These are phyloP conservation scores for Kwoniella dejecticola DNA, from an alignment of 768 basidiomycete genomes.

Conservation along the genomic window DNA sequence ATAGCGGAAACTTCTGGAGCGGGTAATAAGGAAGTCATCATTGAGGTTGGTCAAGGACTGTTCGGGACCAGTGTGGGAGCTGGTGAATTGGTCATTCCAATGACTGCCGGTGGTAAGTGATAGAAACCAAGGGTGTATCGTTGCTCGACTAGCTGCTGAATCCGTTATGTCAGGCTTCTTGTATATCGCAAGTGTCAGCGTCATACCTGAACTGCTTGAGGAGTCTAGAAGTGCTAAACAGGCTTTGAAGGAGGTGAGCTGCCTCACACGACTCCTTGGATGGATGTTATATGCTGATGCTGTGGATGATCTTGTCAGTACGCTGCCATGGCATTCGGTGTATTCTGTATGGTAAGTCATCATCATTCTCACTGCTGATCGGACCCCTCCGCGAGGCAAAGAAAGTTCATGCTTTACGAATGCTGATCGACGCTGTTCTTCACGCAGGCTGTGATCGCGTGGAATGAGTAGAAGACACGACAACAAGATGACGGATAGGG, in stretches of 20 bases:
- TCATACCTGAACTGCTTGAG: conserved; percentile 79
- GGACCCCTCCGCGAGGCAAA: neutral
- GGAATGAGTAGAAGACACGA: conserved; percentile 51
- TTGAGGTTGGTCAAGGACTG: conserved; percentile 74
- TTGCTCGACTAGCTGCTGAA: no score
- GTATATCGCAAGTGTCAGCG: conserved; percentile 90
- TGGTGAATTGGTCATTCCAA: conserved; percentile 72
- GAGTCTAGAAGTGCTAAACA: conserved; percentile 86
- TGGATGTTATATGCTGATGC: conserved; percentile 11
- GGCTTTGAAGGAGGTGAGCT: conserved; percentile 80
- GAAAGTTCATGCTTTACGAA: neutral
- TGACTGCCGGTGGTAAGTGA: conserved; percentile 52
- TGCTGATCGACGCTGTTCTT: neutral
- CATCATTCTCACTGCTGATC: neutral
- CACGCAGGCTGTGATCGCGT: conserved; percentile 54
- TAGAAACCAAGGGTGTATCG: no score
- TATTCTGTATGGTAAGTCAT: conserved; percentile 70
- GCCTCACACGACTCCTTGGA: neutral
- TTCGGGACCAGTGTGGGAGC: conserved; percentile 78
- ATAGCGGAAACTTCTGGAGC: conserved; percentile 49
- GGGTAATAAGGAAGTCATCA: conserved; percentile 58
- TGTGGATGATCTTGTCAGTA: conserved; percentile 63
- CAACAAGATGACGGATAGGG: neutral
- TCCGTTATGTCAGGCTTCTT: conserved; percentile 65
- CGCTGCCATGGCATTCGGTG: conserved; percentile 86